Conservation (phyloP, 1,284 basidiomycete species). For the Ustilago xerochloae region DNA sequence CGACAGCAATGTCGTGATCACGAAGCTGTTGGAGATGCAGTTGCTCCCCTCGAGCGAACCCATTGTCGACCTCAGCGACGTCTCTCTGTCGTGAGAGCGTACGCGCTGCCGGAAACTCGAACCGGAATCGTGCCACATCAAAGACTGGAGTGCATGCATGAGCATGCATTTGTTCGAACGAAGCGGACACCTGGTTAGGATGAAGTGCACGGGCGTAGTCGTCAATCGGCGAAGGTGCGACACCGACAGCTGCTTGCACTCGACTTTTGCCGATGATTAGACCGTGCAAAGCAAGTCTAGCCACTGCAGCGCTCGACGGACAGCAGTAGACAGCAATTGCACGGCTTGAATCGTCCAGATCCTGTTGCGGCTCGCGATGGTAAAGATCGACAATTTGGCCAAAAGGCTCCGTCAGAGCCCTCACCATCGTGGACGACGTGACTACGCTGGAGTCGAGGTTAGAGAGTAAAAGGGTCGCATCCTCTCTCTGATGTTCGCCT, state of each 20-base stretch:
- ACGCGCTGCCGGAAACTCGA: too few relatives aligned
- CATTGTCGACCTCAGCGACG: too few relatives aligned
- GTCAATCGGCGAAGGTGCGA: too few relatives aligned
- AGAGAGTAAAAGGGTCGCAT: constrained; percentile 10
- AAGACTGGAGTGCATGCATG: too few relatives aligned
- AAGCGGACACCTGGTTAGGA: too few relatives aligned
- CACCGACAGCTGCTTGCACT: constrained; percentile 4
- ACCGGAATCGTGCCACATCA: too few relatives aligned
- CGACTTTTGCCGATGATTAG: constrained; percentile 15
- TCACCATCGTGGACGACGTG: constrained; percentile 16
- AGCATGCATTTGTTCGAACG: too few relatives aligned
- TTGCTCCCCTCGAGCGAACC: too few relatives aligned
- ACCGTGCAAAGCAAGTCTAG: constrained; percentile 20
- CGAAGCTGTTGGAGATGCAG: too few relatives aligned
- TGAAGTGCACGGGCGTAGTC: too few relatives aligned
- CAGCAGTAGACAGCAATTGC: constrained; percentile 27
- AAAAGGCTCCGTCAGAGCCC: constrained; percentile 37
- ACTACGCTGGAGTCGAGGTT: constrained; percentile 21
- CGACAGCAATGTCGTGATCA: too few relatives aligned
- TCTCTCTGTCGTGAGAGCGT: too few relatives aligned
- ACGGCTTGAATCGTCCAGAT: not conserved
- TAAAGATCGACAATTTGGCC: constrained; percentile 14
- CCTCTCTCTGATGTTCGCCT: not conserved
- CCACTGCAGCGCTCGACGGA: constrained; percentile 27
- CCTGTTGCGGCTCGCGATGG: not conserved